Evolutionary conservation across 768 basidiomycete species (phyloP).

Genomic region (Kwoniella mangroviensis): DNA sequence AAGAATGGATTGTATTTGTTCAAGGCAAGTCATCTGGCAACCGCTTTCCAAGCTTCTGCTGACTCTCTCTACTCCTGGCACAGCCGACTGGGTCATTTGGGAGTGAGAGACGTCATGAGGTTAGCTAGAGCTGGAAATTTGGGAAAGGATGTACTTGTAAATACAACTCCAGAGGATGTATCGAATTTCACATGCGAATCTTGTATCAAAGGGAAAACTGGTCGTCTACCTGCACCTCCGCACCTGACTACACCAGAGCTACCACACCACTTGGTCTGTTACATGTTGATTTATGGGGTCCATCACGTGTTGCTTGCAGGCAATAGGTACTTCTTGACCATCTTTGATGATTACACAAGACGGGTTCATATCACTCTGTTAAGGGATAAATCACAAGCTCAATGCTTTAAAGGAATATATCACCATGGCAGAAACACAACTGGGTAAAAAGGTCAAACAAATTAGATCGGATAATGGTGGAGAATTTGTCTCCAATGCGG

Average conservation of each 20-base stretch:
- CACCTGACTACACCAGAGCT: slow-evolving; percentile 1
- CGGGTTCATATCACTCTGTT: slow-evolving; percentile 7
- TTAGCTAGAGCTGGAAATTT: slow-evolving; percentile 6
- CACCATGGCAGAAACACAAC: slow-evolving; percentile 15
- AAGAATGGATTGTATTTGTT: slow-evolving; percentile 5
- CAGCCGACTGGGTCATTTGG: slow-evolving; percentile 3
- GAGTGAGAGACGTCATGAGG: slow-evolving; percentile 8
- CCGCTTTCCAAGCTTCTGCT: slow-evolving; percentile 1
- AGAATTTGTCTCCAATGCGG: slow-evolving; percentile 5
- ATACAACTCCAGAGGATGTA: background rate
- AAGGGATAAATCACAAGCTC: background rate
- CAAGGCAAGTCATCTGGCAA: slow-evolving; percentile 12
- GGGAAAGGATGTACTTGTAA: slow-evolving; percentile 6
- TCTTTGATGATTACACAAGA: slow-evolving; percentile 8
- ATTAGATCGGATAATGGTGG: slow-evolving; percentile 21
- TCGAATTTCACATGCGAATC: background rate
- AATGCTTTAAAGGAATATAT: slow-evolving; percentile 6
- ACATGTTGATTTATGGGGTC: slow-evolving; percentile 10
- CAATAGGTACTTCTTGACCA: slow-evolving; percentile 1
- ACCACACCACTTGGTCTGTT: background rate
- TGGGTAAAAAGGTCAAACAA: slow-evolving; percentile 12
- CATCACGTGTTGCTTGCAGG: background rate
- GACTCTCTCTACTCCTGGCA: slow-evolving; percentile 4
- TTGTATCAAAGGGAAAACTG: slow-evolving; percentile 8
- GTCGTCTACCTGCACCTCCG: slow-evolving; percentile 2